A percentile compares a stretch with the other conserved stretches of the same genome.
Evolutionary conservation across 345 rosid genomes (phyloP).

Genomic region (Dovyalis caffra): DNA sequence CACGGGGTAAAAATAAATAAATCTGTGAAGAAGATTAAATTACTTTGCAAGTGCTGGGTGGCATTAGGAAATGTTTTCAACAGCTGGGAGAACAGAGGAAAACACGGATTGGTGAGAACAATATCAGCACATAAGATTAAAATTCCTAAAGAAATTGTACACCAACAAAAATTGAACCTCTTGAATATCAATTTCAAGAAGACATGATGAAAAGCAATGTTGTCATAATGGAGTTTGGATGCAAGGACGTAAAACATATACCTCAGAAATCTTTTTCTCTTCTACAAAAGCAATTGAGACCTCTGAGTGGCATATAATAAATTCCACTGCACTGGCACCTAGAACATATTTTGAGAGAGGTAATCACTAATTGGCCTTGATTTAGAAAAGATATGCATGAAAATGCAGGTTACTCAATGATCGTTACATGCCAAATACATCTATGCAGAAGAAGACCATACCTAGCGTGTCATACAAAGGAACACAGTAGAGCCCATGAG

Average conservation of each 20-base stretch:
- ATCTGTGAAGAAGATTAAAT: constrained; percentile 27
- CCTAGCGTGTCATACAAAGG: constrained; percentile 98
- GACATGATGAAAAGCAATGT: background rate
- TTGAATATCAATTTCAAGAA: background rate
- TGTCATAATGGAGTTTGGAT: background rate
- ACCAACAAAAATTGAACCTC: background rate
- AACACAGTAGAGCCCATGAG: constrained; percentile 94
- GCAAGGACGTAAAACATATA: constrained; percentile 21
- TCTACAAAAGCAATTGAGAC: constrained; percentile 85
- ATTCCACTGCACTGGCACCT: constrained; percentile 97
- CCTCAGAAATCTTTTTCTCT: constrained; percentile 89
- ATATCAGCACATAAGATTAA: background rate
- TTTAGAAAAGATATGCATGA: background rate
- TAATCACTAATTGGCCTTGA: background rate
- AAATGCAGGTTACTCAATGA: background rate
- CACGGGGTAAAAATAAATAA: background rate
- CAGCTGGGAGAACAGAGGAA: constrained; percentile 46
- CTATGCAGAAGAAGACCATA: constrained; percentile 28
- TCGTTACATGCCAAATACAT: background rate
- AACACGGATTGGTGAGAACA: constrained; percentile 16
- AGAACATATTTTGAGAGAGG: constrained; percentile 15
- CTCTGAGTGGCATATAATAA: constrained; percentile 83
- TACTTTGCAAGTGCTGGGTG: constrained; percentile 66
- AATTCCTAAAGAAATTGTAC: background rate
- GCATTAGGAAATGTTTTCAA: constrained; percentile 78